Evolutionary conservation across 2,329 filamentous ascomycete genomes (phyloP).

Genomic region (Fusarium sp.): DNA sequence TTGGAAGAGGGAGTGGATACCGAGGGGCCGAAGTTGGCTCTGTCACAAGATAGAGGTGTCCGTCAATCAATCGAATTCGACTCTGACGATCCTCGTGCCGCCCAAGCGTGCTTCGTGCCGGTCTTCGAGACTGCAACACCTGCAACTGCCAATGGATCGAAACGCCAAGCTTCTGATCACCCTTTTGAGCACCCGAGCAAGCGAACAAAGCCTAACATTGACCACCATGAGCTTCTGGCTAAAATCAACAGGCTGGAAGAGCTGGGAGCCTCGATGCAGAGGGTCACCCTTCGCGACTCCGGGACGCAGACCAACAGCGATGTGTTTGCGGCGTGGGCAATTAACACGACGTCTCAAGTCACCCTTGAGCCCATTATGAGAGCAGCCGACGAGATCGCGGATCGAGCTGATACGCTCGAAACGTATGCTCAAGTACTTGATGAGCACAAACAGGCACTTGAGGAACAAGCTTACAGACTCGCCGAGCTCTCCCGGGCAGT

Average conservation of each 20-base stretch:
- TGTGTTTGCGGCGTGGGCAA: neutral
- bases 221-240: neutral
- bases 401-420: neutral
- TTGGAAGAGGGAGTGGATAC: neutral
- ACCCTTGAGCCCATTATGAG: neutral
- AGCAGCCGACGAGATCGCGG: neutral
- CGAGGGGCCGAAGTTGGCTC: neutral
- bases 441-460: neutral
- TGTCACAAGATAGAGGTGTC: neutral
- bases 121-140: neutral
- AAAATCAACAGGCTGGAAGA: neutral
- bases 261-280: neutral
- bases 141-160: neutral
- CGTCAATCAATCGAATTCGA: conserved; percentile 5
- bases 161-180: neutral
- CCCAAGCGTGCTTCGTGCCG: neutral
- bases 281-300: neutral
- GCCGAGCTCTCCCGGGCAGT: neutral
- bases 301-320: conserved; percentile 15
- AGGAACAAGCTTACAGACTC: neutral
- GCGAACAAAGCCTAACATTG: neutral
- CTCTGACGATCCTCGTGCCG: accelerated
- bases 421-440: neutral
- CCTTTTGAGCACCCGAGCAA: neutral
- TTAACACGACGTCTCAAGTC: neutral